Evolutionary conservation across 1,139 yeast species (phyloP), one percentile per base, ranked within the genome.

Genomic region (Yamadazyma friedrichii): DNA sequence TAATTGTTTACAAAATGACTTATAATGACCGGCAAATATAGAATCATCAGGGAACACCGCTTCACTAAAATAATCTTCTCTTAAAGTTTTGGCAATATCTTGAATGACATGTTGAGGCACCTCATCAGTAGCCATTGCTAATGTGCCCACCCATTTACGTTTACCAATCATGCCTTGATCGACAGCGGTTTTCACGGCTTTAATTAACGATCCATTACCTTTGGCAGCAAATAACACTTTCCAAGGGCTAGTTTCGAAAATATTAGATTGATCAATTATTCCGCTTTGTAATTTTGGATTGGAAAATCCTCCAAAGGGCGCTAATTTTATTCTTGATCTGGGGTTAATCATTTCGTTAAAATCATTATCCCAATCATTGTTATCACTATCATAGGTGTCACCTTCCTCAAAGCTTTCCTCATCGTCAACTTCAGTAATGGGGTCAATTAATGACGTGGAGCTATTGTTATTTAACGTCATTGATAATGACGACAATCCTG

Each of bases 121-220:
- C 29, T 77, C 81, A 61, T 93, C 97, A 13, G 93, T 84, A 16
- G 98, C 96, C 75, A 89, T 84, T 20, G 96, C 95, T 36, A 87
- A 65, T 0, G 95, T 83, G 10, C 98, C 98, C 2, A 91, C 80
- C 96, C 97, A 93, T 45, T 67, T 70, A 37, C 78, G 72, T 1
- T 72, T 62, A 5, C 73, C 67, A 6, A 73, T 67, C 11, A 80
- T 65, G 1, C 74, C 67, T 6, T 69, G 65, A 29, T 76, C 77
- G 1, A 52, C 62, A 0, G 95, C 84, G 8, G 84, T 66, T 39
- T 76, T 73, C n/a, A 93, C 78, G 0, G 98, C 97, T 51, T 93
- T 93, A 45, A 80, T 78, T 52, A 93, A 74, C 3, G 96, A 94
- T 17, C 93, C 95, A 54, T 93, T 93, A 9, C 98, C 96, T 49